Conservation (phyloP, 164 flowering plant species). For the Nymphaea colorata region DNA sequence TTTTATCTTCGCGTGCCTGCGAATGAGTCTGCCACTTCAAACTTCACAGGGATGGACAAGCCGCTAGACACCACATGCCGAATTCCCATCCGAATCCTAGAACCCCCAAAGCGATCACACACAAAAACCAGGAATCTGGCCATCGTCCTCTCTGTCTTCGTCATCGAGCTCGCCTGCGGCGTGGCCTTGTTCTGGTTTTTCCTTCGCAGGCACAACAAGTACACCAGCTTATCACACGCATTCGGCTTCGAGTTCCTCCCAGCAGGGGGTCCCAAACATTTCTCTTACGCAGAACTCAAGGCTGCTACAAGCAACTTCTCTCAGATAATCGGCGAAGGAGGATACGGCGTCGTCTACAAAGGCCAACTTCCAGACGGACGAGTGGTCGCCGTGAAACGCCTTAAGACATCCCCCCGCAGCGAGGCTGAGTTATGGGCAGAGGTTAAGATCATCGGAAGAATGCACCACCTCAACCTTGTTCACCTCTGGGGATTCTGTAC, state of each 20-base stretch:
- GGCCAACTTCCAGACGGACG: slow-evolving; percentile 56
- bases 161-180: slow-evolving; percentile 49
- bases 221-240: slow-evolving; percentile 62
- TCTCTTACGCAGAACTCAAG: slow-evolving; percentile 51
- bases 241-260: slow-evolving; percentile 66
- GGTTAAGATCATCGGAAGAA: slow-evolving; percentile 67
- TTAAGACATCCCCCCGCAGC: slow-evolving; percentile 36
- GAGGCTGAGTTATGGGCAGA: slow-evolving; percentile 81
- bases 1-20: slow-evolving; percentile 40
- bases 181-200: slow-evolving; percentile 53
- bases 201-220: slow-evolving; percentile 52
- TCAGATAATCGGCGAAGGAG: slow-evolving; percentile 48
- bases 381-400: slow-evolving; percentile 52
- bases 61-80: slow-evolving; percentile 48
- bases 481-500: slow-evolving; percentile 77
- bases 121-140: slow-evolving; percentile 36
- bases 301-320: slow-evolving; percentile 55
- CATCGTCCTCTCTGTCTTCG: slow-evolving; percentile 42
- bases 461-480: slow-evolving; percentile 83
- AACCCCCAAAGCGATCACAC: slow-evolving; percentile 35
- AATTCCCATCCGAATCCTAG: slow-evolving; percentile 37
- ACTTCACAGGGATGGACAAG: slow-evolving; percentile 46
- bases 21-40: slow-evolving; percentile 25
- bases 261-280: slow-evolving; percentile 63
- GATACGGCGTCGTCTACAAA: slow-evolving; percentile 56